Evolutionary conservation across 768 basidiomycete genomes (phyloP).

Genomic region (Amanita phalloides): DNA sequence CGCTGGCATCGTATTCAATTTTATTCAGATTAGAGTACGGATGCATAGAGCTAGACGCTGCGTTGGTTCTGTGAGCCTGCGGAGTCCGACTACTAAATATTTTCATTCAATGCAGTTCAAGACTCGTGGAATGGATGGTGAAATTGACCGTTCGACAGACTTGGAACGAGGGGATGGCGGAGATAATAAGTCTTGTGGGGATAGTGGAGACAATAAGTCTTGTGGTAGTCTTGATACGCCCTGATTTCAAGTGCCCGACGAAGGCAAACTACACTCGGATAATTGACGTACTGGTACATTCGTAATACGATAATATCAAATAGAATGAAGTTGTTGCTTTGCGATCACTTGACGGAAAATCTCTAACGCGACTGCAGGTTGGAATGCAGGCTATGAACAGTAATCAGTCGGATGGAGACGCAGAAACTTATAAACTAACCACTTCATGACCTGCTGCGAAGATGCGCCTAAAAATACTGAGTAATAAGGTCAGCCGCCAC

Average conservation of each 20-base stretch:
- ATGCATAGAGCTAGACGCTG: not conserved
- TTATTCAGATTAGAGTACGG: not conserved
- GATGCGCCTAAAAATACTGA: conserved; percentile 30
- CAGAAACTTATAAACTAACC: conserved; percentile 23
- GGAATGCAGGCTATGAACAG: conserved; percentile 42
- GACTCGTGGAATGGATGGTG: not conserved
- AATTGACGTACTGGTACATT: not conserved
- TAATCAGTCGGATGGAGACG: not conserved
- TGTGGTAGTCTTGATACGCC: too few species aligned
- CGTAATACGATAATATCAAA: conserved; percentile 7
- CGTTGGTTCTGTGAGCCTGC: not conserved
- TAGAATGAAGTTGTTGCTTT: conserved; percentile 44
- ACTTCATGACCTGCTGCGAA: conserved; percentile 54
- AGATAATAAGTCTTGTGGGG: not conserved
- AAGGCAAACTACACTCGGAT: too few species aligned
- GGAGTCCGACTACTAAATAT: not conserved
- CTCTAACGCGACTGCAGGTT: conserved; percentile 44
- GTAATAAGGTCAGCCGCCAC: not conserved
- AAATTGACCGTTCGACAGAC: not conserved
- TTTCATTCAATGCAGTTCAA: not conserved
- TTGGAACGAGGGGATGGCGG: not conserved
- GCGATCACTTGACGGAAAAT: conserved; percentile 49
- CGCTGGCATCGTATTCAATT: not conserved
- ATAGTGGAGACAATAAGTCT: not conserved
- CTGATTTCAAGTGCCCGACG: too few species aligned